Conservation (phyloP, 1,139 yeast species). For the Geotrichum carabidarum region DNA sequence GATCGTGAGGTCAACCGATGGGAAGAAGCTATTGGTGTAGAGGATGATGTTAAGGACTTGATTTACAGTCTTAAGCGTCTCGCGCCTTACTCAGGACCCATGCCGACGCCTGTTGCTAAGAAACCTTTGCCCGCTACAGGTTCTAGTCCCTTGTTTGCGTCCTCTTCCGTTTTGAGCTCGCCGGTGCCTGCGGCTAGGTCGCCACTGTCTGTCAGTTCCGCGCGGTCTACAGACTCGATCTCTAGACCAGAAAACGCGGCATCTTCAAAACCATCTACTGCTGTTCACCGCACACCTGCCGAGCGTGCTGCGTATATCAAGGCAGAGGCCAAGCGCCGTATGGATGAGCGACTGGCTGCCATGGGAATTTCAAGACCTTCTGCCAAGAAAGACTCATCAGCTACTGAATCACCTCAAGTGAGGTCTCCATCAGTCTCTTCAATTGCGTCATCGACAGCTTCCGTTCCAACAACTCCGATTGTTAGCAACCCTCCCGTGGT, state of each 20-base stretch:
- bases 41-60: slow-evolving; percentile 59
- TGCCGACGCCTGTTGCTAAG: slow-evolving; percentile 14
- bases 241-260: slow-evolving; percentile 14
- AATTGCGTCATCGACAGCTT: slow-evolving; percentile 20
- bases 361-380: slow-evolving; percentile 56
- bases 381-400: slow-evolving; percentile 15
- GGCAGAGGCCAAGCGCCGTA: slow-evolving; percentile 84
- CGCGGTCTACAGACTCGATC: slow-evolving; percentile 7
- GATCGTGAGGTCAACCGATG: slow-evolving; percentile 64
- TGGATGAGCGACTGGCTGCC: slow-evolving; percentile 84
- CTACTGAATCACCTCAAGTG: slow-evolving; percentile 14
- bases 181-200: slow-evolving; percentile 3
- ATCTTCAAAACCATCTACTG: slow-evolving; percentile 22
- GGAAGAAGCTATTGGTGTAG: slow-evolving; percentile 81
- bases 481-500: slow-evolving; percentile 12
- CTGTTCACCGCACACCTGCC: slow-evolving; percentile 42
- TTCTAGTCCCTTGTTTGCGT: background rate
- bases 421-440: slow-evolving; percentile 14
- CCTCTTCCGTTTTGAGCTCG: slow-evolving; percentile 4
- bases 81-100: slow-evolving; percentile 15
- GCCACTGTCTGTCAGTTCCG: slow-evolving; percentile 5
- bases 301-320: slow-evolving; percentile 76
- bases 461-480: slow-evolving; percentile 16
- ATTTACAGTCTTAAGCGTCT: slow-evolving; percentile 49
- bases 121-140: slow-evolving; percentile 15